phyloP scores from a whole-genome alignment of 1,284 basidiomycete species.

The Heterobasidion parviporum region DNA sequence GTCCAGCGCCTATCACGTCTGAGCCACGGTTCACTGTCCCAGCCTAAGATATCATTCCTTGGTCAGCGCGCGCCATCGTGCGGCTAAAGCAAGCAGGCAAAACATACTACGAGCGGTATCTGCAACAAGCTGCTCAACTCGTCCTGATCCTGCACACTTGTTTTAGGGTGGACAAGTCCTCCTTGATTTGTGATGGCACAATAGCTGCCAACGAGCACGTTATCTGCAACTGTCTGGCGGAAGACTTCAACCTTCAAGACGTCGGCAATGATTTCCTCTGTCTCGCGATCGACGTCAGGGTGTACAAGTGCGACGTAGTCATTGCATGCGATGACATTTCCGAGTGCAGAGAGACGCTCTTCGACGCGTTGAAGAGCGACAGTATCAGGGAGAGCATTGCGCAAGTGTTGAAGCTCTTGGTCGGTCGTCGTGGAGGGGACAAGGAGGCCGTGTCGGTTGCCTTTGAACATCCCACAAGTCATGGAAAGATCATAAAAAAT shows the following conservation, averaged over 20 bases:
- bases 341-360: slow-evolving; percentile 91
- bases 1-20: slow-evolving; percentile 94
- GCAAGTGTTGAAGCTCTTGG: slow-evolving; percentile 95
- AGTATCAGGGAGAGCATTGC: slow-evolving; percentile 90
- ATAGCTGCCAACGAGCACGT: slow-evolving; percentile 95
- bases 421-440: slow-evolving; percentile 95
- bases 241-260: slow-evolving; percentile 99
- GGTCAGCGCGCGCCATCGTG: slow-evolving; percentile 4
- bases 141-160: slow-evolving; percentile 95
- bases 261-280: slow-evolving; percentile 99
- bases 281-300: slow-evolving; percentile 97
- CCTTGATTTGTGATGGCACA: slow-evolving; percentile 95
- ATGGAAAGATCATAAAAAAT: neutral
- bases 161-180: slow-evolving; percentile 95
- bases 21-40: slow-evolving; percentile 98
- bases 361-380: slow-evolving; percentile 95
- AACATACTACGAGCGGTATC: slow-evolving; percentile 69
- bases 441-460: slow-evolving; percentile 93
- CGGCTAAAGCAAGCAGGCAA: slow-evolving; percentile 25
- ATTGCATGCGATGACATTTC: slow-evolving; percentile 98
- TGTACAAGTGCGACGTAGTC: slow-evolving; percentile 97
- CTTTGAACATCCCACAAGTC: slow-evolving; percentile 27
- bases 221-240: slow-evolving; percentile 93
- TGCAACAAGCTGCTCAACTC: slow-evolving; percentile 94
- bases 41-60: slow-evolving; percentile 47